These are phyloP conservation scores for Kernera saxatilis DNA, from an alignment of 345 rosid species.

Conservation along the genomic window DNA sequence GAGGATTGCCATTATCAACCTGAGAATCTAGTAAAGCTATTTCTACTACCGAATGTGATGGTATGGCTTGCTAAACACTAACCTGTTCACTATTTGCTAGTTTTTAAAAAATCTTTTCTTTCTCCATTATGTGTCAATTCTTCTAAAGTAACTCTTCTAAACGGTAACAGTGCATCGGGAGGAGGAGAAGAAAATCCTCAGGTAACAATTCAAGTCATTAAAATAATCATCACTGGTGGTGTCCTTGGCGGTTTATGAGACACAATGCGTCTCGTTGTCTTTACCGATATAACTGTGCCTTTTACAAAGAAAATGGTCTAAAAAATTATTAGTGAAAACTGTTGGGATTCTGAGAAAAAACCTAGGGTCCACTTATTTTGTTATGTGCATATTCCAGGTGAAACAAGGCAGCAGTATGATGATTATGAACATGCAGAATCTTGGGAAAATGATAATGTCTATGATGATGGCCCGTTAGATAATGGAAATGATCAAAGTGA, in stretches of 20 bases:
- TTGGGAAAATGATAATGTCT: conserved; percentile 52
- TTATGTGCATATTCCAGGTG: conserved; percentile 43
- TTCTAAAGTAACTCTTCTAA: conserved; percentile 28
- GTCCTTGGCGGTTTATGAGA: not conserved
- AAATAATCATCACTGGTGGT: not conserved
- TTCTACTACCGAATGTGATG: conserved; percentile 75
- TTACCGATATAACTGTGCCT: not conserved
- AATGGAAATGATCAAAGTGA: conserved; percentile 56
- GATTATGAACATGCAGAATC: conserved; percentile 50
- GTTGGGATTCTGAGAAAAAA: not conserved
- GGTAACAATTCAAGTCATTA: conserved; percentile 39
- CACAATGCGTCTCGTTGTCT: conserved; percentile 1
- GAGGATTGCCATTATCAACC: conserved; percentile 99
- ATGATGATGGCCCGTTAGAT: conserved; percentile 52
- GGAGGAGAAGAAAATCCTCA: conserved; percentile 52
- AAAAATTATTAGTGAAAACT: not conserved
- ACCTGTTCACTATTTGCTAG: not conserved
- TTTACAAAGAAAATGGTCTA: not conserved
- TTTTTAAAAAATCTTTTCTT: not conserved
- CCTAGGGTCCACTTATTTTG: not conserved
- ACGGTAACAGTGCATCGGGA: conserved; percentile 70
- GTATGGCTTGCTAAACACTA: conserved; percentile 38
- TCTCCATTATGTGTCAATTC: conserved; percentile 2
- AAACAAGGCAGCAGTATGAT: conserved; percentile 38
- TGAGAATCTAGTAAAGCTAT: conserved; percentile 78